phyloP scores from a whole-genome alignment of 352 stramenopile genomes.

The Globisporangium ultimum region DNA sequence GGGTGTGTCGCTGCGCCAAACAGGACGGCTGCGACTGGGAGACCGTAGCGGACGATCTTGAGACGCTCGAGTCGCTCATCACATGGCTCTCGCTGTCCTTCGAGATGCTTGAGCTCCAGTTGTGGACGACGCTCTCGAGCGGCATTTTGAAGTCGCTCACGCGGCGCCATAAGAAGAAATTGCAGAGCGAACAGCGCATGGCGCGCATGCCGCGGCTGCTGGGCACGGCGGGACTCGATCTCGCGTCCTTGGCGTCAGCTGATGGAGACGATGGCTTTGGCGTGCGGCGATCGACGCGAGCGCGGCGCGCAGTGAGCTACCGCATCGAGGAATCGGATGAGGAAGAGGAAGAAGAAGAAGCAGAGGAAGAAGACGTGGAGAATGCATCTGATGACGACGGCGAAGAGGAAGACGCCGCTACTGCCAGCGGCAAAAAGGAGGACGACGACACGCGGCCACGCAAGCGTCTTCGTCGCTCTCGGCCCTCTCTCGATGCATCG shows the following conservation, averaged over 20 bases:
- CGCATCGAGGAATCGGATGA: slow-evolving; percentile 33
- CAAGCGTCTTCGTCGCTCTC: slow-evolving; percentile 4
- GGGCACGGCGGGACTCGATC: slow-evolving; percentile 22
- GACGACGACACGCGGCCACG: slow-evolving; percentile 3
- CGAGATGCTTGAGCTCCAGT: slow-evolving; percentile 43
- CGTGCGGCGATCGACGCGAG: slow-evolving; percentile 37
- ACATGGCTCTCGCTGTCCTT: slow-evolving; percentile 44
- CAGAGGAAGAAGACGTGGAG: slow-evolving; percentile 8
- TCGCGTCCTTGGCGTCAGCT: slow-evolving; percentile 18
- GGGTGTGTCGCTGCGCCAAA: slow-evolving; percentile 53
- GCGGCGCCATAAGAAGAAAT: slow-evolving; percentile 41
- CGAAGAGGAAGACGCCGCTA: slow-evolving; percentile 18
- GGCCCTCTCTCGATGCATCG: neutral
- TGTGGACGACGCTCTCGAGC: slow-evolving; percentile 43
- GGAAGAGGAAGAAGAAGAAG: too few relatives aligned
- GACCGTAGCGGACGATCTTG: slow-evolving; percentile 53
- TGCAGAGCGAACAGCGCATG: slow-evolving; percentile 35
- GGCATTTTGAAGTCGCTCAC: slow-evolving; percentile 50
- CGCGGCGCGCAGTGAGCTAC: slow-evolving; percentile 49
- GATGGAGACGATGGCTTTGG: slow-evolving; percentile 23
- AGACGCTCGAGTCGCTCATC: slow-evolving; percentile 46
- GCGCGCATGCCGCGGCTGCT: slow-evolving; percentile 41
- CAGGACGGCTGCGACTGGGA: slow-evolving; percentile 46
- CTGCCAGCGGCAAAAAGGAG: slow-evolving; percentile 13
- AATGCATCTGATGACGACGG: slow-evolving; percentile 10